Evolutionary conservation across 768 basidiomycete species (phyloP).

Genomic region (Podaxis pistillaris): DNA sequence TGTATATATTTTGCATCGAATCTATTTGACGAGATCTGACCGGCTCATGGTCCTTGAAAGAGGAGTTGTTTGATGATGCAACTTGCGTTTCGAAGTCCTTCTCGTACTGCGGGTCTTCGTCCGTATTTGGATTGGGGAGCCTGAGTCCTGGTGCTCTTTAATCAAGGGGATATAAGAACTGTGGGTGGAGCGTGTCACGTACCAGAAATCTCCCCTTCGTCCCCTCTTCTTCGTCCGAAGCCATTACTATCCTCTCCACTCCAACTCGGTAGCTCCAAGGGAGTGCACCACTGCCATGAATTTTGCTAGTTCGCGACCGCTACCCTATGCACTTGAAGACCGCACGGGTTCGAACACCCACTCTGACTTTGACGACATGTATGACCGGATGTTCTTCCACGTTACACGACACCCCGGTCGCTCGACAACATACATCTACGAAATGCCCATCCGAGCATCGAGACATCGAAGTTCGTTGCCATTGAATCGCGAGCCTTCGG

Average conservation of each 20-base stretch:
- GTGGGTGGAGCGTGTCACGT: background rate
- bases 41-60: background rate
- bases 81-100: background rate
- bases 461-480: constrained; percentile 56
- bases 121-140: constrained; percentile 7
- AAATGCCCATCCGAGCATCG: constrained; percentile 64
- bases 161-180: constrained; percentile 2
- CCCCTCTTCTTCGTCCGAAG: background rate
- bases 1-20: background rate
- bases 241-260: background rate
- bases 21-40: background rate
- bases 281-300: background rate
- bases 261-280: background rate
- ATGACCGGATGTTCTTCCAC: constrained; percentile 72
- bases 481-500: constrained; percentile 49
- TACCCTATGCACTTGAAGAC: constrained; percentile 43
- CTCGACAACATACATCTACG: constrained; percentile 54
- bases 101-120: constrained; percentile 6
- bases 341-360: constrained; percentile 52
- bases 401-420: constrained; percentile 48
- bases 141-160: constrained; percentile 9
- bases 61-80: background rate
- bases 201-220: background rate
- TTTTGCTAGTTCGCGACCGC: background rate
- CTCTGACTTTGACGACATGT: constrained; percentile 76